phyloP scores from a whole-genome alignment of 1,284 basidiomycete species.

The Cutaneotrichosporon sp. region DNA sequence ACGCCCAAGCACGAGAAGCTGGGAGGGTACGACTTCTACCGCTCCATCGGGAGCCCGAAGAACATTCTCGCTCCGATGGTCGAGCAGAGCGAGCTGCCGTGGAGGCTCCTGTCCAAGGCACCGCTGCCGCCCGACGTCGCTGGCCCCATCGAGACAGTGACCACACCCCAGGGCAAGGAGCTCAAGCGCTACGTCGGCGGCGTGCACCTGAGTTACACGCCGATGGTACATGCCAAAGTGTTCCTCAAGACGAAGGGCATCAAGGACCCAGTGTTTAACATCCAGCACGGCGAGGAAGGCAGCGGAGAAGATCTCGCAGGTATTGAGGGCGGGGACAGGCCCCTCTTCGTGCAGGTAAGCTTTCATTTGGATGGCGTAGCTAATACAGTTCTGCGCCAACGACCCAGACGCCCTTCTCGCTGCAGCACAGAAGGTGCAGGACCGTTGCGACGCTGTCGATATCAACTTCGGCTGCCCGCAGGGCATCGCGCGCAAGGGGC shows the following conservation, averaged over 20 bases:
- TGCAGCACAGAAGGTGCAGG: constrained; percentile 71
- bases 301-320: constrained; percentile 41
- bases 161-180: constrained; percentile 9
- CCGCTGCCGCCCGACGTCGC: constrained; percentile 60
- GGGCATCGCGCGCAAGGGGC: constrained; percentile 83
- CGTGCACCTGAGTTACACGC: constrained; percentile 79
- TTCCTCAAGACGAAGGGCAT: constrained; percentile 59
- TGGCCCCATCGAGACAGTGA: constrained; percentile 32
- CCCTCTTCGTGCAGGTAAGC: constrained; percentile 74
- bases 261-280: constrained; percentile 64
- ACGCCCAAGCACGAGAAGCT: constrained; percentile 58
- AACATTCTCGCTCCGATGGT: constrained; percentile 96
- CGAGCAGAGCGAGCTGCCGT: constrained; percentile 92
- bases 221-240: constrained; percentile 96
- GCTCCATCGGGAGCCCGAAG: constrained; percentile 75
- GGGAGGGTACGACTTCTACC: constrained; percentile 79
- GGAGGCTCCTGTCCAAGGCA: constrained; percentile 81
- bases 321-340: constrained; percentile 63
- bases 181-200: constrained; percentile 41
- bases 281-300: constrained; percentile 57
- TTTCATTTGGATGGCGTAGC: neutral
- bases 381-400: constrained; percentile 76
- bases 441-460: constrained; percentile 85
- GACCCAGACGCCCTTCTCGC: constrained; percentile 74
- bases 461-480: constrained; percentile 96